Evolutionary conservation across 441 rosid genomes (phyloP).

Genomic region (Jatropha multifida): DNA sequence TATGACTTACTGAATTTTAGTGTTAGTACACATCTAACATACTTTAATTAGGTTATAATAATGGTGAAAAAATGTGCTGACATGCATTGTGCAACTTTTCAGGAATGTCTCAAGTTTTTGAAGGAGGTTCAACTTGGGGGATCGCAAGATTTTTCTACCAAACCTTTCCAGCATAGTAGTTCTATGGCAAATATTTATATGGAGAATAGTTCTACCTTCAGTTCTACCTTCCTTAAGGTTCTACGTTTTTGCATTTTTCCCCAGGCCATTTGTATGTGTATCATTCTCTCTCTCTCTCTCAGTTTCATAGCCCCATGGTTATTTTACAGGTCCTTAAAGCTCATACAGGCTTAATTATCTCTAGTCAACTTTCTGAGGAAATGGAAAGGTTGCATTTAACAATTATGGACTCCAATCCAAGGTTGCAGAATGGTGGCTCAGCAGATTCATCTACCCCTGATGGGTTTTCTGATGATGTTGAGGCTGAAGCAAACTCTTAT

Average conservation of each 20-base stretch:
- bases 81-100: constrained; percentile 30
- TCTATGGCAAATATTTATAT: constrained; percentile 55
- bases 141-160: constrained; percentile 65
- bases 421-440: constrained; percentile 76
- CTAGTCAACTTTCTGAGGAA: constrained; percentile 70
- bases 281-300: background rate
- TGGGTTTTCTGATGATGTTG: constrained; percentile 80
- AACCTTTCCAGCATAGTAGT: constrained; percentile 61
- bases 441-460: constrained; percentile 69
- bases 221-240: constrained; percentile 73
- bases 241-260: constrained; percentile 18
- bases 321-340: constrained; percentile 69
- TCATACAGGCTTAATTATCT: constrained; percentile 45
- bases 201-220: constrained; percentile 39
- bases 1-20: background rate
- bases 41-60: background rate
- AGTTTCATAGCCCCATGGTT: constrained; percentile 1
- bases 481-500: constrained; percentile 92
- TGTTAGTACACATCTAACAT: constrained; percentile 1
- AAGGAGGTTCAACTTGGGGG: constrained; percentile 73
- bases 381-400: constrained; percentile 63
- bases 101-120: constrained; percentile 91
- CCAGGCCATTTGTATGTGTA: background rate
- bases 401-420: constrained; percentile 50
- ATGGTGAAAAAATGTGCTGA: constrained; percentile 22